Evolutionary conservation across 1,139 yeast species (phyloP).

Genomic region (Magnusiomyces starmeri): DNA sequence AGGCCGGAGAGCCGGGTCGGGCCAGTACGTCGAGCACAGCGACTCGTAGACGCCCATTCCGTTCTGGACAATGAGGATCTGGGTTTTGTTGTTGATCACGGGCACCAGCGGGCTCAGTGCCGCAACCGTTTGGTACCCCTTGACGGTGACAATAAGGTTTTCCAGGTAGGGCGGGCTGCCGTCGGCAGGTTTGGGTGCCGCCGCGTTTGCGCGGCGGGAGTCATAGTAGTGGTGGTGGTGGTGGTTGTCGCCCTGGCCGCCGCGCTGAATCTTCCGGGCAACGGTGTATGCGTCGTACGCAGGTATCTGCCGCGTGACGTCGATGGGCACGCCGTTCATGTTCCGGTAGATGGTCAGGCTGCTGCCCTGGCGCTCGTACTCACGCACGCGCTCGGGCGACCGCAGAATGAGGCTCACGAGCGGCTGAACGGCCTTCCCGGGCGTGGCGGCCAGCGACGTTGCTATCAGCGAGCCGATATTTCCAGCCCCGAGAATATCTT

Average conservation of each 20-base stretch:
- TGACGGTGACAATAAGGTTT: constrained; percentile 56
- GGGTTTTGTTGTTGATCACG: constrained; percentile 41
- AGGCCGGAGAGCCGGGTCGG: constrained; percentile 42
- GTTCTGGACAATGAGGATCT: constrained; percentile 64
- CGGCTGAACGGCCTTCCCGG: constrained; percentile 27
- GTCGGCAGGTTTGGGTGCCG: background rate
- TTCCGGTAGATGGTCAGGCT: constrained; percentile 26
- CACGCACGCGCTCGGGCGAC: constrained; percentile 36
- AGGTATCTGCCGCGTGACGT: constrained; percentile 12
- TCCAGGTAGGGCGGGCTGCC: constrained; percentile 36
- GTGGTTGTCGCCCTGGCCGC: constrained; percentile 13
- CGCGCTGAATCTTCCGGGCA: background rate
- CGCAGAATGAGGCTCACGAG: constrained; percentile 40
- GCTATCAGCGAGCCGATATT: constrained; percentile 36
- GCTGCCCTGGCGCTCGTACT: constrained; percentile 39
- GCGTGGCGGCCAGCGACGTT: constrained; percentile 30
- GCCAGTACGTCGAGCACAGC: constrained; percentile 51
- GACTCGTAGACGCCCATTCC: constrained; percentile 65
- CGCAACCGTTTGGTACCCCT: constrained; percentile 47
- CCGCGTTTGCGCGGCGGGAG: background rate
- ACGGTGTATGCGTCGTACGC: constrained; percentile 12
- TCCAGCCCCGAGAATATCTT: constrained; percentile 35
- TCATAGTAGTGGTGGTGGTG: constrained; percentile 6
- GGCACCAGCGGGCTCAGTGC: constrained; percentile 44
- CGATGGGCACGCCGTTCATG: constrained; percentile 15